Percentiles rank a stretch among this genome's conserved stretches.
Conservation (phyloP, 2,329 filamentous ascomycete species). For the Paraphoma sp. region DNA sequence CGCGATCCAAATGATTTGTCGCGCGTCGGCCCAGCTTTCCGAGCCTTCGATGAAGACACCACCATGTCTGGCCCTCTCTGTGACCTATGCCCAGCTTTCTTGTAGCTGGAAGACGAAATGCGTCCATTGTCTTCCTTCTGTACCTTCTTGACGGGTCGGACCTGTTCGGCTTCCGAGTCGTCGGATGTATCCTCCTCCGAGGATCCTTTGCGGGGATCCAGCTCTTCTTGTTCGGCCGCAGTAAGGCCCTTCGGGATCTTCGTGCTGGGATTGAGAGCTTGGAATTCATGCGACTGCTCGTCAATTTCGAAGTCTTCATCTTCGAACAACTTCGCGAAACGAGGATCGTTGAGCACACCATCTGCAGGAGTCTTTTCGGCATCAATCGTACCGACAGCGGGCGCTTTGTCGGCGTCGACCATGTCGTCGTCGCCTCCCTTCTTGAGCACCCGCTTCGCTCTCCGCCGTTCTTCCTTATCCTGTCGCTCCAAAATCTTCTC, state of each 20-base stretch:
- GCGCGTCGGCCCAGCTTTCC: conserved; percentile 50
- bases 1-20: conserved; percentile 66
- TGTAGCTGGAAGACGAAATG: conserved; percentile 69
- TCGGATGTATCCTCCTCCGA: conserved; percentile 33
- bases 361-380: conserved; percentile 59
- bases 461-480: conserved; percentile 65
- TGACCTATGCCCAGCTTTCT: conserved; percentile 60
- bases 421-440: conserved; percentile 63
- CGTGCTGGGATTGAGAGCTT: conserved; percentile 87
- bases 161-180: conserved; percentile 26
- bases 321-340: conserved; percentile 89
- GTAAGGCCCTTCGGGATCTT: conserved; percentile 61
- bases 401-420: conserved; percentile 34
- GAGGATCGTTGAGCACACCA: conserved; percentile 76
- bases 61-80: conserved; percentile 58
- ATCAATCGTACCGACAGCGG: conserved; percentile 22
- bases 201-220: conserved; percentile 51
- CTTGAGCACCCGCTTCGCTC: conserved; percentile 60
- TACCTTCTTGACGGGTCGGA: conserved; percentile 34
- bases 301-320: conserved; percentile 93
- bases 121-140: conserved; percentile 50
- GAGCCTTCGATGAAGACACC: conserved; percentile 56
- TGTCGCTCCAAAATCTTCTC: conserved; percentile 70
- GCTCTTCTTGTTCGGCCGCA: conserved; percentile 66
- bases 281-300: conserved; percentile 86